phyloP scores from a whole-genome alignment of 163 green algal species.

The Scenedesmus sp. region DNA sequence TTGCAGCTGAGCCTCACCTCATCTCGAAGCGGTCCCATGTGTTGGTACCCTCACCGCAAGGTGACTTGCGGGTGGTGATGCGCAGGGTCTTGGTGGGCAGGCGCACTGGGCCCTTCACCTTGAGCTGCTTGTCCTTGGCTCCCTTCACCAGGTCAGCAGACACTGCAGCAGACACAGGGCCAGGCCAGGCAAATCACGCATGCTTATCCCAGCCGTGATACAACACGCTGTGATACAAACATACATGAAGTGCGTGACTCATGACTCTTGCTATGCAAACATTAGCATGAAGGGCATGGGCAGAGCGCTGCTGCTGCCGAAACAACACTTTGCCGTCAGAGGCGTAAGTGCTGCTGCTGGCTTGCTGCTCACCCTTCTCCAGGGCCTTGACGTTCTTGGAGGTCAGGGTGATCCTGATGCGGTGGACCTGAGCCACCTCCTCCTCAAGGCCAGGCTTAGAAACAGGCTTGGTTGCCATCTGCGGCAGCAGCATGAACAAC shows the following conservation, averaged over 20 bases:
- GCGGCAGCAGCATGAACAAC: conserved; percentile 9
- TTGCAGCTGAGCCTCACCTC: conserved; percentile 64
- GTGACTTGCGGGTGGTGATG: conserved; percentile 99
- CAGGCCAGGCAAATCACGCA: not conserved
- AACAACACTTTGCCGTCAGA: not conserved
- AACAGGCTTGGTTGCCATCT: conserved; percentile 85
- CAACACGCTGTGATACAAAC: not conserved
- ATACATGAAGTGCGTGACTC: not conserved
- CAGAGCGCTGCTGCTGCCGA: conserved; percentile 10
- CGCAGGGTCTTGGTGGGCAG: conserved; percentile 98
- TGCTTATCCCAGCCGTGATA: not conserved
- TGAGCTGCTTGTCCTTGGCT: conserved; percentile 98
- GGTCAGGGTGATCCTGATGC: conserved; percentile 99
- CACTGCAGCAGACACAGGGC: conserved; percentile 73
- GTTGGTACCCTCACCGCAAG: conserved; percentile 99
- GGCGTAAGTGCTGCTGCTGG: not conserved
- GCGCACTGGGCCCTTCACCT: conserved; percentile 98
- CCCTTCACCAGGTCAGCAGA: conserved; percentile 97
- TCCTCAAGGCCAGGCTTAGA: conserved; percentile 89
- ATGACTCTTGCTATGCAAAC: not conserved
- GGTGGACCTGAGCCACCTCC: conserved; percentile 86
- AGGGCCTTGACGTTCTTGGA: conserved; percentile 97
- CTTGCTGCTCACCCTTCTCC: conserved; percentile 92
- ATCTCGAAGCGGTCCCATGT: conserved; percentile 98
- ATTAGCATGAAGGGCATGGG: not conserved